phyloP scores from a whole-genome alignment of 257 asterid species.

The Nicotiana paniculata region DNA sequence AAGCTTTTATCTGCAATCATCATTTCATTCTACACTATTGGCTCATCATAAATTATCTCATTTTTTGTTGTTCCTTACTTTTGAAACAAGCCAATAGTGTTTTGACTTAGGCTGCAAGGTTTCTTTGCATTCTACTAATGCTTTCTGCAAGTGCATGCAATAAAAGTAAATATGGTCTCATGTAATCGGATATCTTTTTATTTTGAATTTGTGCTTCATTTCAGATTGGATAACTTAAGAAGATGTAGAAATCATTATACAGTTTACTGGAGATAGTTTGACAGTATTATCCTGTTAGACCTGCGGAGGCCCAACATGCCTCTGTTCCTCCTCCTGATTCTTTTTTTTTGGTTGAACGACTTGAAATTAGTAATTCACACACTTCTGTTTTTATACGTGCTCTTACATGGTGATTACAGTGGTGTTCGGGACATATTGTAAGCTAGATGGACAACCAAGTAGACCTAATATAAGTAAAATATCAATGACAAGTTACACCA shows the following conservation, averaged over 20 bases:
- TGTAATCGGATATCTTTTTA: background rate
- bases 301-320: background rate
- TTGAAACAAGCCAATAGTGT: background rate
- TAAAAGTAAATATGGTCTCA: background rate
- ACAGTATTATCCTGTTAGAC: background rate
- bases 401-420: background rate
- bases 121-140: background rate
- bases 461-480: background rate
- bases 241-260: background rate
- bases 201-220: background rate
- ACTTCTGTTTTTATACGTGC: background rate
- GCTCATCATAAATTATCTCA: background rate
- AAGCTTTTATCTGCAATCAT: conserved; percentile 1
- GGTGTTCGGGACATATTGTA: background rate
- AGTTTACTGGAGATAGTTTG: background rate
- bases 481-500: background rate
- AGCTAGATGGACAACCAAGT: background rate
- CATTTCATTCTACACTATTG: background rate
- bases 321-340: background rate
- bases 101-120: background rate
- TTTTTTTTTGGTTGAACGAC: background rate
- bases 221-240: background rate
- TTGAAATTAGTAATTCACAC: background rate
- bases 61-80: background rate
- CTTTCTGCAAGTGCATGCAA: background rate